These are phyloP conservation scores for Chaetomiaceae sp. DNA, from an alignment of 2,329 filamentous ascomycete species.

Conservation along the genomic window DNA sequence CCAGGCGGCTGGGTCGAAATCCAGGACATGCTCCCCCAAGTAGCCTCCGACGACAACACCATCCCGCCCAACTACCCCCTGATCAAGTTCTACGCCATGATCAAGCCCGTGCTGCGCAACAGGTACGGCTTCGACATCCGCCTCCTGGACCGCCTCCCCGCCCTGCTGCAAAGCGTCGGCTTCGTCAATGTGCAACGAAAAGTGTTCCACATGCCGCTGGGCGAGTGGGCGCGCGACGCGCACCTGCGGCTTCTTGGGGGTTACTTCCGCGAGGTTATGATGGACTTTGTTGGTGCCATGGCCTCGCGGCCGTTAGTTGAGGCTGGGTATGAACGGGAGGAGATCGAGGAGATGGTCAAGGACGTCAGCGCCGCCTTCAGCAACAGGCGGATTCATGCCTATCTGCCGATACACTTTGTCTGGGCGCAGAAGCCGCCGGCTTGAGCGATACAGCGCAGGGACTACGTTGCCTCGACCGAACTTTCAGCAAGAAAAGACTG, in stretches of 20 bases:
- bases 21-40: constrained; percentile 40
- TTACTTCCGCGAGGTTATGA: constrained; percentile 38
- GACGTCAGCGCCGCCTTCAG: constrained; percentile 32
- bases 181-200: constrained; percentile 41
- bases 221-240: constrained; percentile 41
- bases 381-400: constrained; percentile 38
- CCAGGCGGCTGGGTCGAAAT: constrained; percentile 49
- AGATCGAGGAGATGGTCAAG: constrained; percentile 34
- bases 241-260: constrained; percentile 38
- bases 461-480: too few relatives aligned
- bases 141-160: constrained; percentile 31
- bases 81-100: constrained; percentile 29
- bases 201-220: constrained; percentile 42
- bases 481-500: too few relatives aligned
- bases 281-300: constrained; percentile 38
- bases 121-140: constrained; percentile 37
- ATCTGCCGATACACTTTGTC: constrained; percentile 40
- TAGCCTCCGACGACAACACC: constrained; percentile 42
- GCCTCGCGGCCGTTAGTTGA: constrained; percentile 39
- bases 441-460: constrained; percentile 1
- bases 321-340: constrained; percentile 33
- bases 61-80: constrained; percentile 40
- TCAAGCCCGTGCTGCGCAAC: constrained; percentile 23
- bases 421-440: constrained; percentile 40
- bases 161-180: constrained; percentile 35